Conservation (phyloP, 1,139 yeast species). For the Pichia sp. region DNA sequence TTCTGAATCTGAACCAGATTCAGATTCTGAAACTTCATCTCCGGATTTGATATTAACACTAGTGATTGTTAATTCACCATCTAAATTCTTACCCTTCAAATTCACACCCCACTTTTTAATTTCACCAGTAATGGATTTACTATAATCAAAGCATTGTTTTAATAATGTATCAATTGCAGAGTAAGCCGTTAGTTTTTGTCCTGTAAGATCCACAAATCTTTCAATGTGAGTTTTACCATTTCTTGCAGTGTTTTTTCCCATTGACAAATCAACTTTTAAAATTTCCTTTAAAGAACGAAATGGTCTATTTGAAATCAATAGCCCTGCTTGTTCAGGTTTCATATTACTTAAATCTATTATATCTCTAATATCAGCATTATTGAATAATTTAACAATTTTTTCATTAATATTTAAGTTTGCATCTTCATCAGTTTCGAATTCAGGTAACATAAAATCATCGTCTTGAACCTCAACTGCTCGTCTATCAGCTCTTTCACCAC, state of each 20-base stretch:
- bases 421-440: slow-evolving; percentile 39
- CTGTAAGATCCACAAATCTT: slow-evolving; percentile 65
- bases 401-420: slow-evolving; percentile 46
- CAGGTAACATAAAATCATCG: slow-evolving; percentile 33
- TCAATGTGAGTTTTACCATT: slow-evolving; percentile 29
- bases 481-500: slow-evolving; percentile 7
- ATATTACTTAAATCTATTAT: slow-evolving; percentile 75
- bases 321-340: slow-evolving; percentile 58
- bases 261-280: slow-evolving; percentile 45
- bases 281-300: slow-evolving; percentile 49
- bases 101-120: slow-evolving; percentile 85
- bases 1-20: neutral
- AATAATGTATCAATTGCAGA: slow-evolving; percentile 90
- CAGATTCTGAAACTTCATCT: slow-evolving; percentile 4
- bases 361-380: slow-evolving; percentile 69
- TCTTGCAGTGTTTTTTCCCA: slow-evolving; percentile 20
- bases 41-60: slow-evolving; percentile 34
- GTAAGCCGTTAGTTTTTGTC: slow-evolving; percentile 72
- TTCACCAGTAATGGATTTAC: slow-evolving; percentile 61
- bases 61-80: slow-evolving; percentile 52
- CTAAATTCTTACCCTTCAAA: slow-evolving; percentile 43
- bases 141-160: slow-evolving; percentile 73
- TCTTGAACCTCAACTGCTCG: slow-evolving; percentile 18
- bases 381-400: slow-evolving; percentile 69
- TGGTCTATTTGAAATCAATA: slow-evolving; percentile 62